Percentiles rank a stretch among this genome's conserved stretches.
These are phyloP conservation scores for Talaromyces sp. DNA, from an alignment of 2,329 filamentous ascomycete genomes.

Conservation along the genomic window DNA sequence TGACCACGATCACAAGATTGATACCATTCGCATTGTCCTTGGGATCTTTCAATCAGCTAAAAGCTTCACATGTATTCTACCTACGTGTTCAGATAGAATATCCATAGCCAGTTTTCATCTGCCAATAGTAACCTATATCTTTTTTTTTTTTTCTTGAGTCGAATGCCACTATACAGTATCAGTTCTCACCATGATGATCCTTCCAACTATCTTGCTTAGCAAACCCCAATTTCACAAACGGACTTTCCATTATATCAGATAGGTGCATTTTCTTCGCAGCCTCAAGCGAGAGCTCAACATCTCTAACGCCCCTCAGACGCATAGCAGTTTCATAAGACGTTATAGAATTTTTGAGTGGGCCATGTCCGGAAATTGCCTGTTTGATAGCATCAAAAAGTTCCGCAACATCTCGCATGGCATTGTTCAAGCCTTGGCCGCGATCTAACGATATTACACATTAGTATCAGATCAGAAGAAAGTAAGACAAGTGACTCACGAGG, in stretches of 20 bases:
- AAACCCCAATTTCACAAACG: conserved; percentile 13
- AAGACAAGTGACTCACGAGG: conserved; percentile 6
- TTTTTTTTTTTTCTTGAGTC: too few species aligned
- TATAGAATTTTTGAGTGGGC: neutral
- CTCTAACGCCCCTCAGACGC: conserved; percentile 8
- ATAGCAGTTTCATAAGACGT: conserved; percentile 10
- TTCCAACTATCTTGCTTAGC: conserved; percentile 1
- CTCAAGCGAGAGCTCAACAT: conserved; percentile 12
- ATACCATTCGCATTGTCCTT: neutral
- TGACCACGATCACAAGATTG: neutral
- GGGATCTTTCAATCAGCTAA: neutral
- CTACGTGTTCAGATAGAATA: neutral
- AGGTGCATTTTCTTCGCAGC: conserved; percentile 5
- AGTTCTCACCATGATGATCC: neutral
- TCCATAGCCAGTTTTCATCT: neutral
- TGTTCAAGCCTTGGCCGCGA: conserved; percentile 14
- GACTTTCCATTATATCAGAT: conserved; percentile 5
- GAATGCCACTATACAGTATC: neutral
- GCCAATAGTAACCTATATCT: neutral
- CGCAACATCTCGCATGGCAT: conserved; percentile 9
- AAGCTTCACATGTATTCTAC: neutral
- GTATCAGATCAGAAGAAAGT: neutral
- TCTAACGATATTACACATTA: neutral
- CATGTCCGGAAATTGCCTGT: neutral
- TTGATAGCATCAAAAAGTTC: conserved; percentile 10